Evolutionary conservation across 768 basidiomycete species (phyloP), one percentile per base, ranked within the genome.

Genomic region (Pisolithus microcarpus): DNA sequence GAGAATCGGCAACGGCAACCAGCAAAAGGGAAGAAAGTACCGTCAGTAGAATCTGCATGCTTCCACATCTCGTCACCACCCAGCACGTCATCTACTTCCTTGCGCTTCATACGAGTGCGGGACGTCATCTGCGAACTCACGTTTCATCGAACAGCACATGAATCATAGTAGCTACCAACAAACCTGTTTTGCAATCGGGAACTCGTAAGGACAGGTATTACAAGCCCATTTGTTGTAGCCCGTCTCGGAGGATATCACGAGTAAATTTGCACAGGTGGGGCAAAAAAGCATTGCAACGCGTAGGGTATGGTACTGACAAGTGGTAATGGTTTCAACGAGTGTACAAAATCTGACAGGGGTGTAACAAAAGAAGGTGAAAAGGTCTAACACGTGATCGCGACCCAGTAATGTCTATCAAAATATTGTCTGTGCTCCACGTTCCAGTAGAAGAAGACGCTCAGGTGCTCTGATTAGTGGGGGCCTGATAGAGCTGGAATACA

Each of bases 11-110:
- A n/a, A n/a, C n/a, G n/a, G n/a, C n/a, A 42, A 23, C 19, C 5
- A 15, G 15, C 10, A 1, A 1, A 24, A 15, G 5, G 10, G 23
- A 24, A 42, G 40, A 34, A 34, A 23, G 34, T 34, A 90, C 92
- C 84, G 58, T 82, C 76, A 0, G 87, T 92, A 44, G 84, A 81
- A 67, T 95, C 94, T 3, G 93, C 94, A 66, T 96, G 88, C 50
- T 85, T 86, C 91, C 94, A 96, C 69, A 83, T 84, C 53, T 91
- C 90, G 36, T 90, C 91, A 3, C 91, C 93, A 46, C 95, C 96
- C 24, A 98, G 74, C 6, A 99, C 94, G 61, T 98, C 96, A 64
- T 99, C 96, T 11, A 92, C 86, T 58, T 85, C 79, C 61, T 98
- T 98, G n/a, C 89, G 78, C 57, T 84, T 84, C 46, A 96, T 74